Conservation (phyloP, 345 rosid species). For the Citrus reticulata region DNA sequence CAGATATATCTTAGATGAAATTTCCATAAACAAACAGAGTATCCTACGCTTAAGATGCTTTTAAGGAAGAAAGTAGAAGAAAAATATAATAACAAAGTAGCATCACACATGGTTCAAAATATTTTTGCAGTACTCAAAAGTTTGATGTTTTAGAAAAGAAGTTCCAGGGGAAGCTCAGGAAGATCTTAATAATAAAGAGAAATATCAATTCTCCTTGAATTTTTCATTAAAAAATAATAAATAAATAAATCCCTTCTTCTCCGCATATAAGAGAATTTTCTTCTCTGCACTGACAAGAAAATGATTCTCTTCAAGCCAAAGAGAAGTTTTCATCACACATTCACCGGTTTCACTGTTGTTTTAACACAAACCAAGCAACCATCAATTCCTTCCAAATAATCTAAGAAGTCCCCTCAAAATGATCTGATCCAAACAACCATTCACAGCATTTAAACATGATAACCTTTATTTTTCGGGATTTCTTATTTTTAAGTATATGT, state of each 20-base stretch:
- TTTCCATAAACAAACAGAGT: background rate
- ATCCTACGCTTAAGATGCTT: background rate
- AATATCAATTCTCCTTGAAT: background rate
- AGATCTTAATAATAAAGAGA: background rate
- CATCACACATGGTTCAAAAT: background rate
- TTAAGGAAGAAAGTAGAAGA: background rate
- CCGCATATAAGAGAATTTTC: background rate
- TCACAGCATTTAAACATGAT: background rate
- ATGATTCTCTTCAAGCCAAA: background rate
- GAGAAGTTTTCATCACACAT: background rate
- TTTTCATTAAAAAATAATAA: background rate
- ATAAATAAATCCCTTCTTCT: background rate
- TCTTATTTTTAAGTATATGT: background rate
- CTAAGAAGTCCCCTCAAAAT: background rate
- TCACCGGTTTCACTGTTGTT: background rate
- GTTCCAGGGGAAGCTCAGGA: background rate
- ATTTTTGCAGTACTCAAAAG: background rate
- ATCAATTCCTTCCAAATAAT: background rate
- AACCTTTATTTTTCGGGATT: background rate
- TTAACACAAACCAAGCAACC: background rate
- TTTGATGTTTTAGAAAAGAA: background rate
- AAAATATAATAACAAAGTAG: background rate
- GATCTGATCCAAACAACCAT: background rate
- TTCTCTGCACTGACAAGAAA: background rate
- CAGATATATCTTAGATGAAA: background rate